Base-by-base conservation (phyloP, 2,329 filamentous ascomycete species). In the Beauveria australis region DNA sequence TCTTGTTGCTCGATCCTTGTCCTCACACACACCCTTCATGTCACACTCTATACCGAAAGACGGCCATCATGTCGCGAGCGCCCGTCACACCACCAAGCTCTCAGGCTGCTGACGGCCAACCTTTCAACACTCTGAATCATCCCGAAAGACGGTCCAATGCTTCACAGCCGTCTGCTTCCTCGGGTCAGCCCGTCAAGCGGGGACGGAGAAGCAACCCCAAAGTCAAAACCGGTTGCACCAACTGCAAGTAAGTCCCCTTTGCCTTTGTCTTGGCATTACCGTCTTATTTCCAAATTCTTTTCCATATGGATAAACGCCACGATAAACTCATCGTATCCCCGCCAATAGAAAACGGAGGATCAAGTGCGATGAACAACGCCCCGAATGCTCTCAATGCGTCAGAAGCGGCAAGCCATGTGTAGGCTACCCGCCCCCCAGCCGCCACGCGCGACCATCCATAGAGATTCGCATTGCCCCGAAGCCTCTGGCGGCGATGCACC, bases 351-450 rank as follows among this genome's bases (percentile, higher is more conserved):
- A 77, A 64, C 77, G 84, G 65, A 79, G 82, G 63, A 86, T 88
- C 63, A 88, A 88, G 70, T 88, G 85, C 69, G 85, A 87, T 69
- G 85, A 88, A 71, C 76, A 72, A 63, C 81, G 85, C 59, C 85
- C 85, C 8, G 74, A 77, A 30, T 87, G 85, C 69, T 76, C 76
- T 16, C 82, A 85, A 68, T 88, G 85, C 67, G 74, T 82, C 40
- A 78, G 79, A 53, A 83, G 83, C 52, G 83, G 80, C 63, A 84
- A 81, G 66, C 66, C 67, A 18, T 89, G 86, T 71, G 75, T 78
- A 33, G 85, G 86, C 64, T 88, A 88, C 66, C 84, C 81, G n/a
- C 79, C 82, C 5, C 82, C 82, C 33, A 74, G 76, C 28, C 77
- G 82, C 48, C 73, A 76, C 61, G 74, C 74, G 40, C 72, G 76